A percentile compares a stretch with the other conserved stretches of the same genome.
phyloP scores from a whole-genome alignment of 2,329 filamentous ascomycete species.

The Stachybotrys chlorohalonatus region DNA sequence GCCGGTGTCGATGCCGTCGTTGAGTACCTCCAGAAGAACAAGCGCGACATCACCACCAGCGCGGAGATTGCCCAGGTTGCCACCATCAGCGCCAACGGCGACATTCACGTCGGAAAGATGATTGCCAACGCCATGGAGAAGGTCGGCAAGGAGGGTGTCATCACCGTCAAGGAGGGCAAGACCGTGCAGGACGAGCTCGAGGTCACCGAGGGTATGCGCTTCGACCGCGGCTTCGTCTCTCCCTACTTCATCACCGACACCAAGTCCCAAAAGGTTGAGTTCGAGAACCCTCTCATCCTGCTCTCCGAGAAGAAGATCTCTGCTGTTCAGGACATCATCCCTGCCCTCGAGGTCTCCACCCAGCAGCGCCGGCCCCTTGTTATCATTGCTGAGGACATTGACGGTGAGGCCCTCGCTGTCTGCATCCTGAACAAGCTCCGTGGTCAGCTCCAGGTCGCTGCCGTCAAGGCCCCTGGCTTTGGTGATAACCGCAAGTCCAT shows the following conservation, averaged over 20 bases:
- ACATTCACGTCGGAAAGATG: constrained; percentile 87
- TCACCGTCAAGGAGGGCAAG: constrained; percentile 99
- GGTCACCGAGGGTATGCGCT: constrained; percentile 99
- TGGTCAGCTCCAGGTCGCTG: constrained; percentile 95
- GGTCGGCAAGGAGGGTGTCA: constrained; percentile 99
- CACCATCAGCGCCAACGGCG: constrained; percentile 96
- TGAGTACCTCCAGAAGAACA: constrained; percentile 89
- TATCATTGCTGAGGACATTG: constrained; percentile 98
- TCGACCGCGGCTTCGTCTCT: constrained; percentile 96
- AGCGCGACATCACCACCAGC: constrained; percentile 95
- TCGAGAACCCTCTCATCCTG: constrained; percentile 97
- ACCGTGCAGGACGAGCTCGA: constrained; percentile 96
- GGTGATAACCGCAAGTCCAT: constrained; percentile 99
- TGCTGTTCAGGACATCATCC: constrained; percentile 96
- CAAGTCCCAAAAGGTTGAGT: constrained; percentile 98
- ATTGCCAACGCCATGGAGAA: constrained; percentile 99
- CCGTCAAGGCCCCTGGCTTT: constrained; percentile 98
- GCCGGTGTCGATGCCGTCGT: constrained; percentile 92
- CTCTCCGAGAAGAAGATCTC: constrained; percentile 99
- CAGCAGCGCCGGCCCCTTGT: constrained; percentile 90
- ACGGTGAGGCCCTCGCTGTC: constrained; percentile 94
- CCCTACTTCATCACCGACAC: constrained; percentile 99
- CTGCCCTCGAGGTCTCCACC: constrained; percentile 92
- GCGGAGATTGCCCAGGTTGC: constrained; percentile 97
- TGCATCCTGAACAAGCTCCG: constrained; percentile 99